A percentile compares a stretch with the other conserved stretches of the same genome.
Conservation (phyloP, 371 early-diverging fungal species). For the Dichotomocladium elegans region DNA sequence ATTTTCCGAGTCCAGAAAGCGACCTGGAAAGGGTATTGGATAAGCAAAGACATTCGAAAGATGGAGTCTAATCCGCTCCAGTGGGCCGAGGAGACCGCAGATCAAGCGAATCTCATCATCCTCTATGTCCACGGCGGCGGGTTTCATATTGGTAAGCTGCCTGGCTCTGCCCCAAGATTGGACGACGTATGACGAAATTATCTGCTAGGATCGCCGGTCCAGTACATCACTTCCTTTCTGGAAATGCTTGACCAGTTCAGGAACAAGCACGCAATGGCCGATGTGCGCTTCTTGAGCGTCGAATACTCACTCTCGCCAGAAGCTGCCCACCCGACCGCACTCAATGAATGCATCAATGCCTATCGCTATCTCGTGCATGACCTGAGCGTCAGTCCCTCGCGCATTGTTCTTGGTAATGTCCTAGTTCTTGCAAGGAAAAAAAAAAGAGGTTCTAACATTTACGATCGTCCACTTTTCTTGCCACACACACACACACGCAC, state of each 20-base stretch:
- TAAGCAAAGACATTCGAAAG: conserved; percentile 1
- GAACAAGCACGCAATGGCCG: background rate
- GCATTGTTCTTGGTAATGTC: conserved; percentile 31
- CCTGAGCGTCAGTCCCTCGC: conserved; percentile 17
- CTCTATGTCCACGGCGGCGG: conserved; percentile 27
- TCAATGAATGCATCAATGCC: conserved; percentile 23
- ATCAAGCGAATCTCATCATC: conserved; percentile 10
- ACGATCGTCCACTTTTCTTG: no score
- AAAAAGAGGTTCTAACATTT: no score
- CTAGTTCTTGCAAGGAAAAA: background rate
- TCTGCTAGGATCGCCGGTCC: conserved; percentile 4
- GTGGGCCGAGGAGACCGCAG: conserved; percentile 6
- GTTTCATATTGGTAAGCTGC: conserved; percentile 13
- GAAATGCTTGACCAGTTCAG: conserved; percentile 7
- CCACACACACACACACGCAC: no score
- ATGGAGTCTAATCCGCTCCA: background rate
- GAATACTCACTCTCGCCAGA: conserved; percentile 24
- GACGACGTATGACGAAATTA: background rate
- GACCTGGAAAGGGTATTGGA: conserved; percentile 17
- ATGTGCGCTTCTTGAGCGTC: conserved; percentile 16
- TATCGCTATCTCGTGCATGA: conserved; percentile 27
- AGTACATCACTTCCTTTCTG: conserved; percentile 15
- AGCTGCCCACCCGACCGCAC: conserved; percentile 18
- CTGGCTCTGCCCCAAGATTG: no score
- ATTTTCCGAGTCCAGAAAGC: conserved; percentile 7